Evolutionary conservation across 225 moss, liverwort and hornwort genomes (phyloP).

Genomic region (Ulota crispa): DNA sequence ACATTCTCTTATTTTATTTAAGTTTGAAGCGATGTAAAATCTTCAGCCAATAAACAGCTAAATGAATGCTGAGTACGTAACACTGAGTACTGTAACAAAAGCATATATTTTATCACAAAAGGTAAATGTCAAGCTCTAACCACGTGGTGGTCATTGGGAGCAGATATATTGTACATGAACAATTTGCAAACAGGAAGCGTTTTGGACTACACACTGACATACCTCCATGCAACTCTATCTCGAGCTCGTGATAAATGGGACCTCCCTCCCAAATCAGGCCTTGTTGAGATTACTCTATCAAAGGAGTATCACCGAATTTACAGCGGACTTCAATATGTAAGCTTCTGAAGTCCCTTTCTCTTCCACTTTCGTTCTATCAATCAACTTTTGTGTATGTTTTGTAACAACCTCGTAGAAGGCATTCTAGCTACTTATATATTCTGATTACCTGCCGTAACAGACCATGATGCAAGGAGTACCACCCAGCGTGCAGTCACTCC

Average conservation of each 20-base stretch:
- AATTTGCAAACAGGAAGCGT: constrained; percentile 96
- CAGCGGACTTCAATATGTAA: constrained; percentile 93
- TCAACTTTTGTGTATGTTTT: background rate
- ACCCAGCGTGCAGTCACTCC: constrained; percentile 56
- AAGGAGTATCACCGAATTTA: constrained; percentile 92
- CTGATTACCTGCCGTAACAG: constrained; percentile 26
- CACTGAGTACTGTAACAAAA: background rate
- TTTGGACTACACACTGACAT: constrained; percentile 88
- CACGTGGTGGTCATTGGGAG: constrained; percentile 12
- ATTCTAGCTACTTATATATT: background rate
- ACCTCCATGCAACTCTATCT: constrained; percentile 77
- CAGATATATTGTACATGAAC: constrained; percentile 98
- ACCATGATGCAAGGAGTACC: constrained; percentile 66
- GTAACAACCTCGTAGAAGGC: background rate
- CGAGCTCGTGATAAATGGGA: constrained; percentile 81
- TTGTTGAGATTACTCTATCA: constrained; percentile 90
- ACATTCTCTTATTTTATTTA: background rate
- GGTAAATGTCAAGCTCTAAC: background rate
- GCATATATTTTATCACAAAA: background rate
- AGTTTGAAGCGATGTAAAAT: background rate
- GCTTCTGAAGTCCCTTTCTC: constrained; percentile 11
- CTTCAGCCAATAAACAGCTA: background rate
- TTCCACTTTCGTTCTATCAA: background rate
- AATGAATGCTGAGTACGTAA: background rate
- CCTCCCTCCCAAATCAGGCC: constrained; percentile 82